A percentile compares a stretch with the other conserved stretches of the same genome.
Conservation (phyloP, 208 protist genomes). For the Wallacemonas rigidus region DNA sequence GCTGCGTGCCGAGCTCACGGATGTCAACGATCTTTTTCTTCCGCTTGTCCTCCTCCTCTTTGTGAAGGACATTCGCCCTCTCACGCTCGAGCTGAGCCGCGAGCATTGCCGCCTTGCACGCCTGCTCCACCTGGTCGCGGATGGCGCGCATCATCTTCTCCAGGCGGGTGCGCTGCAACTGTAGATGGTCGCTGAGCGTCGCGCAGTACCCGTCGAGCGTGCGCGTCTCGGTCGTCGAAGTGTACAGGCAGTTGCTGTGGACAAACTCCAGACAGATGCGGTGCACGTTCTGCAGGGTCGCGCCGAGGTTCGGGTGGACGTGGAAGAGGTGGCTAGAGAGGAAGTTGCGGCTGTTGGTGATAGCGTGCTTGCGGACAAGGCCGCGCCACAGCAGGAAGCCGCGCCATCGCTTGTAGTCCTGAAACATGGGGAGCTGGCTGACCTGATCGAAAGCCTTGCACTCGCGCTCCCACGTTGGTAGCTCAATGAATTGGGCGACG, state of each 20-base stretch:
- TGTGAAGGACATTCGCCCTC: slow-evolving; percentile 61
- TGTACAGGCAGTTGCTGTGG: slow-evolving; percentile 69
- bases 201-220: slow-evolving; percentile 74
- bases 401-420: slow-evolving; percentile 93
- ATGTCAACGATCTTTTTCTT: slow-evolving; percentile 86
- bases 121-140: slow-evolving; percentile 86
- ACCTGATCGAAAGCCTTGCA: slow-evolving; percentile 90
- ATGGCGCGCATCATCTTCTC: slow-evolving; percentile 87
- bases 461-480: slow-evolving; percentile 94
- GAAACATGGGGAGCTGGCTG: slow-evolving; percentile 90
- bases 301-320: slow-evolving; percentile 86
- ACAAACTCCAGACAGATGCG: slow-evolving; percentile 80
- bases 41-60: slow-evolving; percentile 64
- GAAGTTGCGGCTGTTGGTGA: slow-evolving; percentile 72
- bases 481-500: slow-evolving; percentile 92
- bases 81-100: slow-evolving; percentile 84
- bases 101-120: slow-evolving; percentile 92
- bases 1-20: slow-evolving; percentile 77
- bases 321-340: slow-evolving; percentile 89
- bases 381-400: slow-evolving; percentile 93
- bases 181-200: slow-evolving; percentile 53
- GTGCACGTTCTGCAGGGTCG: slow-evolving; percentile 76
- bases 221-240: slow-evolving; percentile 67
- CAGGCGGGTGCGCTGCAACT: slow-evolving; percentile 57
- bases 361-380: slow-evolving; percentile 85